Percentiles rank a stretch among this genome's conserved stretches.
Evolutionary conservation across 805 yeast species (phyloP).

Genomic region (Wickerhamomyces rabaulensis): DNA sequence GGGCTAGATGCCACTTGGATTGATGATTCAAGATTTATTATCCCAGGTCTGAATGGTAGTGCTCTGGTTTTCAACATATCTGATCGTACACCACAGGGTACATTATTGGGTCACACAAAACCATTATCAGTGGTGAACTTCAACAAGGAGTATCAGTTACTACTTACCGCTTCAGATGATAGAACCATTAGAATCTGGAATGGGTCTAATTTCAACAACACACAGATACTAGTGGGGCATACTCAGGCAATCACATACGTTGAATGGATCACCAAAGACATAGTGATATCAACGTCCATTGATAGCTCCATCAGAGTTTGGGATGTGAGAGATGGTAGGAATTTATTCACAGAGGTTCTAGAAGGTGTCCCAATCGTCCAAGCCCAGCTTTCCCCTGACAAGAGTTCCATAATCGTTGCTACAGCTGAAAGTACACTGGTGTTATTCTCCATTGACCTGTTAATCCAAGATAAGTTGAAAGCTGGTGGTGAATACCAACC

Average conservation of each 20-base stretch:
- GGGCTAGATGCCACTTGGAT: conserved; percentile 73
- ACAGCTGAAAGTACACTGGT: conserved; percentile 57
- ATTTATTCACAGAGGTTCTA: conserved; percentile 30
- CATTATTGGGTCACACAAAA: conserved; percentile 60
- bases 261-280: conserved; percentile 45
- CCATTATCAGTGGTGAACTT: conserved; percentile 51
- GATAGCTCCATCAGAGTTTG: conserved; percentile 70
- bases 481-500: conserved; percentile 23
- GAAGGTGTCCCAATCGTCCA: conserved; percentile 53
- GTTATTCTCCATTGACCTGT: conserved; percentile 40
- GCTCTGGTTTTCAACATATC: conserved; percentile 52
- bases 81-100: conserved; percentile 43
- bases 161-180: conserved; percentile 80
- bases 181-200: conserved; percentile 69
- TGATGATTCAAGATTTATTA: conserved; percentile 58
- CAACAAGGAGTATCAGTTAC: conserved; percentile 42
- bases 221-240: conserved; percentile 47
- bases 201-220: conserved; percentile 51
- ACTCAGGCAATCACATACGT: conserved; percentile 51
- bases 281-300: conserved; percentile 51
- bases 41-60: conserved; percentile 55
- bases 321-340: conserved; percentile 46
- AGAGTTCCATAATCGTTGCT: conserved; percentile 51
- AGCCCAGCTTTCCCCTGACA: conserved; percentile 47
- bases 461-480: conserved; percentile 11